Evolutionary conservation across 768 basidiomycete species (phyloP), one percentile per base, ranked within the genome.

Genomic region (Pisolithus tinctorius): DNA sequence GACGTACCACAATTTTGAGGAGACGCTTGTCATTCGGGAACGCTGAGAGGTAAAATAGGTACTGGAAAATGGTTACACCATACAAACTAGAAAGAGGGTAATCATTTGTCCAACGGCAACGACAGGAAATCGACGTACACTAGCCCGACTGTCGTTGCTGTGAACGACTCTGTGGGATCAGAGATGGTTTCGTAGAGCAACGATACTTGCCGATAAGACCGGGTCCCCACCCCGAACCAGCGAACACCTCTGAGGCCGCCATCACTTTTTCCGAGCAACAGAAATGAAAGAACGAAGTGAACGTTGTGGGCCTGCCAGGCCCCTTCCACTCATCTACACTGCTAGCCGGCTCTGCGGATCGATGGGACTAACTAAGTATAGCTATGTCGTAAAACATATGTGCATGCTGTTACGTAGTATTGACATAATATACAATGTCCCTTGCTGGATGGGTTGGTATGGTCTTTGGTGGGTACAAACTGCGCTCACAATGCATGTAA

Each of bases 1-100:
- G 34, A 2, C 62, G 53, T 6, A 62, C 62, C 47, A 53, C 17
- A 6, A 13, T 3, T 38, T 48, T 64, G 10, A 64, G 23, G 2
- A 26, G 38, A 10, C 40, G 6, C 31, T n/a, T 14, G 36, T 63
- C 62, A n/a, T 7, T 38, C 2, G 60, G 62, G 55, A 63, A 63
- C 0, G 17, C 25, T 6, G 8, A 27, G 23, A 10, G 13, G 41
- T 36, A 29, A 31, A 57, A 55, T n/a, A 52, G 38, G 46, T 55
- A 51, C 53, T 63, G 62, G 17, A 57, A 49, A 27, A 57, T 6
- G 14, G 51, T 47, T 4, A 49, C 49, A 1, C 62, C 62, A 30
- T 63, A 58, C 31, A 63, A 44, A 11, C 62, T 63, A 31, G 43
- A 16, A 44, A 13, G 34, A 4, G 13, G 34, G 4, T 11, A 5